These are phyloP conservation scores for Pythium phragmitis DNA, from an alignment of 352 stramenopile species.

Conservation along the genomic window DNA sequence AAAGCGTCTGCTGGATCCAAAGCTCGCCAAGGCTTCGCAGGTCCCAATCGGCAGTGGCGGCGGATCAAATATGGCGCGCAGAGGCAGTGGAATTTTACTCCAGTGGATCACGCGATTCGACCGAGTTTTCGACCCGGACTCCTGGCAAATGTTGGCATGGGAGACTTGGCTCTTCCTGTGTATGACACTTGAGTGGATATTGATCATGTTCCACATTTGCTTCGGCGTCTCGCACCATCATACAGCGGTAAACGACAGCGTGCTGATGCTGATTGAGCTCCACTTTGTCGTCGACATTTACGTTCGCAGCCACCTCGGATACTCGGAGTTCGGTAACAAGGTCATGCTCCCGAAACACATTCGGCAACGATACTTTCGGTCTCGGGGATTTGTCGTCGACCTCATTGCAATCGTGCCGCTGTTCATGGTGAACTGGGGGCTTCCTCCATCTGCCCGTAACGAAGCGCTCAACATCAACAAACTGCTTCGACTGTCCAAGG, in stretches of 20 bases:
- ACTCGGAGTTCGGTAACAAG: constrained; percentile 72
- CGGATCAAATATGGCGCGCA: not conserved
- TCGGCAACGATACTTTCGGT: constrained; percentile 44
- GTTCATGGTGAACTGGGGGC: constrained; percentile 46
- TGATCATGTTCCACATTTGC: constrained; percentile 50
- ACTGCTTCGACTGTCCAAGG: constrained; percentile 52
- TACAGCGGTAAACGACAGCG: constrained; percentile 19
- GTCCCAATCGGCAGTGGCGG: constrained; percentile 7
- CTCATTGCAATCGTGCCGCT: constrained; percentile 47
- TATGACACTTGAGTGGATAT: constrained; percentile 54
- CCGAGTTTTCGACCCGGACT: constrained; percentile 51
- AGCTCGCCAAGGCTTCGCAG: constrained; percentile 45
- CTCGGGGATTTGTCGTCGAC: constrained; percentile 46
- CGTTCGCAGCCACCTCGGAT: constrained; percentile 48
- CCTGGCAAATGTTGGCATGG: constrained; percentile 43
- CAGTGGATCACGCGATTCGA: constrained; percentile 5
- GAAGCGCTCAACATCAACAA: constrained; percentile 73
- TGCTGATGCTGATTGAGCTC: constrained; percentile 43
- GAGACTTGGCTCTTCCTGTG: constrained; percentile 56
- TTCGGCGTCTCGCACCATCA: constrained; percentile 29
- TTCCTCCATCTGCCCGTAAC: constrained; percentile 6
- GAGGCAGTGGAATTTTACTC: not conserved
- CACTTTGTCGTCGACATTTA: constrained; percentile 58
- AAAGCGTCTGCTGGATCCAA: constrained; percentile 47
- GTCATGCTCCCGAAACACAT: constrained; percentile 49